These are phyloP conservation scores for Xylaria acuta DNA, from an alignment of 495 filamentous ascomycete species.

Conservation along the genomic window DNA sequence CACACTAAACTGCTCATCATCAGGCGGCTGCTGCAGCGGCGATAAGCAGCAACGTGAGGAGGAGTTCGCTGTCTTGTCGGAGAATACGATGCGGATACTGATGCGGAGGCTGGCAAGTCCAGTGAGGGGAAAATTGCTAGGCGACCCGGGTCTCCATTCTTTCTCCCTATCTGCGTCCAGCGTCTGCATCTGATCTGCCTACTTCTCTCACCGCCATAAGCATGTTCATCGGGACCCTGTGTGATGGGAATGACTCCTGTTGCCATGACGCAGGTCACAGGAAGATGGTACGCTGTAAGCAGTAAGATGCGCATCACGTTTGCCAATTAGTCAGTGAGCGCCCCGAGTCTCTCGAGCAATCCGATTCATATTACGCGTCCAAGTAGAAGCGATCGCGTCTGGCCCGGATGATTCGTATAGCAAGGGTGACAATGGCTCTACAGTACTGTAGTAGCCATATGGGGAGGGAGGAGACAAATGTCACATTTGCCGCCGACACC, in stretches of 20 bases:
- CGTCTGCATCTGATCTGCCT: constrained; percentile 7
- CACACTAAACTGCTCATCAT: not conserved
- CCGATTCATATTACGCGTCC: constrained; percentile 9
- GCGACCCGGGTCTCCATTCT: constrained; percentile 14
- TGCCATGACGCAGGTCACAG: constrained; percentile 12
- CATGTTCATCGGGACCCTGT: constrained; percentile 5
- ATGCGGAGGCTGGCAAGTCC: constrained; percentile 17
- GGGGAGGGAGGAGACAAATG: not conserved
- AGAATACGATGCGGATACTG: not conserved
- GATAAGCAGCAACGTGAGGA: not conserved
- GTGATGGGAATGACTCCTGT: constrained; percentile 13
- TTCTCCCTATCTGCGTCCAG: constrained; percentile 3
- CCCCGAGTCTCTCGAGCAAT: not conserved
- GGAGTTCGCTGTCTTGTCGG: not conserved
- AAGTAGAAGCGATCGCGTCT: constrained; percentile 2
- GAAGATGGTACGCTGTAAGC: not conserved
- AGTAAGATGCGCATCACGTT: not conserved
- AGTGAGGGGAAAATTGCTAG: constrained; percentile 20
- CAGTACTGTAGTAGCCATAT: not conserved
- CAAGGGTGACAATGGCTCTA: constrained; percentile 4
- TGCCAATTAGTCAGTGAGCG: not conserved
- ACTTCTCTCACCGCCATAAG: constrained; percentile 22
- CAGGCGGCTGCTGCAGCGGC: not conserved
- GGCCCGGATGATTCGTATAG: not conserved
- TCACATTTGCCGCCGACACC: constrained; percentile 5